Conservation (phyloP, 352 stramenopile species). For the Pythium brachiatum region DNA sequence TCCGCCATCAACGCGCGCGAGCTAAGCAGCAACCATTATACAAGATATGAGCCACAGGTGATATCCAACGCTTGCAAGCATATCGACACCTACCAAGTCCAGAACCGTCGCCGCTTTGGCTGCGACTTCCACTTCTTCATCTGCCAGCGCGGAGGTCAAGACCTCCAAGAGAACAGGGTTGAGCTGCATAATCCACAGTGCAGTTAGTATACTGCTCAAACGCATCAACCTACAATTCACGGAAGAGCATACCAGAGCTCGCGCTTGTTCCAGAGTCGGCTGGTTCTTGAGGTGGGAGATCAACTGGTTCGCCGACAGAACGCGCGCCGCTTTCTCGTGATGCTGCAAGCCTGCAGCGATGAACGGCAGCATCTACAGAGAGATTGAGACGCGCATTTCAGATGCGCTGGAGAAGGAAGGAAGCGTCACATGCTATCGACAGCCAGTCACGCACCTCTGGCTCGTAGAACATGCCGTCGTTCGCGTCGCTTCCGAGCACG, state of each 20-base stretch:
- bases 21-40: slow-evolving; percentile 22
- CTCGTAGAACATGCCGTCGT: slow-evolving; percentile 69
- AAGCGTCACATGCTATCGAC: too few relatives aligned
- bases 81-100: slow-evolving; percentile 39
- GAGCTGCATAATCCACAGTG: not conserved
- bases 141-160: slow-evolving; percentile 54
- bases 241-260: slow-evolving; percentile 36
- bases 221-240: not conserved
- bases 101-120: slow-evolving; percentile 59
- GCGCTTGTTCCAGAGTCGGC: slow-evolving; percentile 45
- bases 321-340: slow-evolving; percentile 50
- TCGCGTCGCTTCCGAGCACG: slow-evolving; percentile 52
- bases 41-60: not conserved
- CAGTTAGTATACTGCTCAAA: not conserved
- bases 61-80: not conserved
- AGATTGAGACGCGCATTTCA: not conserved
- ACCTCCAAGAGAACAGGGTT: slow-evolving; percentile 48
- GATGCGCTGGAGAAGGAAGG: not conserved
- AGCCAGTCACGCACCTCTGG: slow-evolving; percentile 38
- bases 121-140: slow-evolving; percentile 72
- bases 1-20: slow-evolving; percentile 38
- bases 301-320: slow-evolving; percentile 72
- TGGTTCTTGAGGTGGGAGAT: slow-evolving; percentile 58
- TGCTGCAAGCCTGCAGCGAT: slow-evolving; percentile 67
- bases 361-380: slow-evolving; percentile 64